Evolutionary conservation across 73 alveolate genomes (phyloP).

Genomic region (Tetrahymena borealis): DNA sequence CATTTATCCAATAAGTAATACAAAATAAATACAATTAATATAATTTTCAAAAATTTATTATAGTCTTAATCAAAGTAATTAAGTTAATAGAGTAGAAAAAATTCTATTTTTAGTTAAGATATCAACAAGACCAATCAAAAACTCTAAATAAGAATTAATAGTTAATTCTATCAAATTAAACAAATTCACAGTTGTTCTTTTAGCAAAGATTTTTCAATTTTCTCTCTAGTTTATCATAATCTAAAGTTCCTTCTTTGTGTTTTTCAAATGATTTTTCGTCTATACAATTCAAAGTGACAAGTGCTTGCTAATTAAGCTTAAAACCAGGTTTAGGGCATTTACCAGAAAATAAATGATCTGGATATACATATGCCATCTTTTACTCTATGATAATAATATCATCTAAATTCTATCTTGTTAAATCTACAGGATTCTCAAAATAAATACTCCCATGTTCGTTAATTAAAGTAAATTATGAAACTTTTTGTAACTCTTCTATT

Average conservation of each 20-base stretch:
- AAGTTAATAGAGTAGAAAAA: too few relatives aligned
- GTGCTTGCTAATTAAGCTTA: not conserved
- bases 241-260: not conserved
- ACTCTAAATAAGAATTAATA: not conserved
- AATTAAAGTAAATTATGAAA: not conserved
- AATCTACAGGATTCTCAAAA: not conserved
- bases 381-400: not conserved
- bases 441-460: not conserved
- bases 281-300: not conserved
- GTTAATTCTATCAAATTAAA: not conserved
- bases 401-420: not conserved
- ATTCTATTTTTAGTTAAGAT: not conserved
- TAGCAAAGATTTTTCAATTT: not conserved
- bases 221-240: not conserved
- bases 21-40: too few relatives aligned
- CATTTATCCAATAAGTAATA: too few relatives aligned
- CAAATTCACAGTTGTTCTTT: not conserved
- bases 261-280: not conserved
- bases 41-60: too few relatives aligned
- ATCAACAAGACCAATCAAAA: not conserved
- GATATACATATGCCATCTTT: not conserved
- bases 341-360: not conserved
- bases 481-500: not conserved
- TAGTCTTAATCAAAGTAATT: too few relatives aligned
- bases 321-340: not conserved